Percentiles rank a stretch among this genome's conserved stretches.
phyloP scores from a whole-genome alignment of 2,329 filamentous ascomycete genomes.

The Colletotrichum phormii region DNA sequence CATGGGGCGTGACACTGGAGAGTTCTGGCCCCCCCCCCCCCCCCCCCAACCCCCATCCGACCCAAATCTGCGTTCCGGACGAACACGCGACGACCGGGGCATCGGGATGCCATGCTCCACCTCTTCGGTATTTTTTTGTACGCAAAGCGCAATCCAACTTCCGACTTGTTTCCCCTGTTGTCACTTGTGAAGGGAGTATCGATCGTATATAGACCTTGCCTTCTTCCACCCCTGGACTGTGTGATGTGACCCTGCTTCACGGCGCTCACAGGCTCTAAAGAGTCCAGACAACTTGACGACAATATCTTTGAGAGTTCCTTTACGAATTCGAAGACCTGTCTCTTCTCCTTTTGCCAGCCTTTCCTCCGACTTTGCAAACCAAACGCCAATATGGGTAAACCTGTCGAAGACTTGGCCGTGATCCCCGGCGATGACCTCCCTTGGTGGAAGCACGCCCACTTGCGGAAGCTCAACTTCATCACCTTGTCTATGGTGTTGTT shows the following conservation, averaged over 20 bases:
- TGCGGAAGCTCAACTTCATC: constrained; percentile 56
- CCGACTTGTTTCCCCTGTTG: not conserved
- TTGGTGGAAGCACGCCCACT: constrained; percentile 56
- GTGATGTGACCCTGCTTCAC: not conserved
- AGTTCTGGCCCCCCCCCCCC: constrained; percentile 21
- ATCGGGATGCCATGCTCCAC: constrained; percentile 23
- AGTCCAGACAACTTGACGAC: constrained; percentile 20
- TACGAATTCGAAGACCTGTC: not conserved
- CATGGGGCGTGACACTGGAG: constrained; percentile 21
- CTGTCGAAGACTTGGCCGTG: constrained; percentile 38
- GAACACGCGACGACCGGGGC: constrained; percentile 29
- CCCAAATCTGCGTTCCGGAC: constrained; percentile 13
- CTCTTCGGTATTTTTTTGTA: not conserved
- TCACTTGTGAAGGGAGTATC: not conserved
- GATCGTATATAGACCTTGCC: constrained; percentile 16
- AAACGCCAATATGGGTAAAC: constrained; percentile 22
- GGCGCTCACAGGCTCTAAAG: constrained; percentile 7
- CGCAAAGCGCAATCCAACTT: not conserved
- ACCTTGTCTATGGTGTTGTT: constrained; percentile 47
- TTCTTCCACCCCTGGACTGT: not conserved
- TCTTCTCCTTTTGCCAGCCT: not conserved
- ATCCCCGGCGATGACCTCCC: constrained; percentile 52
- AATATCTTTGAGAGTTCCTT: not conserved
- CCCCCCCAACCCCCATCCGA: not conserved
- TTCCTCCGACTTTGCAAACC: not conserved